Evolutionary conservation across 2,329 filamentous ascomycete species (phyloP).

Genomic region (Coniella vitis): DNA sequence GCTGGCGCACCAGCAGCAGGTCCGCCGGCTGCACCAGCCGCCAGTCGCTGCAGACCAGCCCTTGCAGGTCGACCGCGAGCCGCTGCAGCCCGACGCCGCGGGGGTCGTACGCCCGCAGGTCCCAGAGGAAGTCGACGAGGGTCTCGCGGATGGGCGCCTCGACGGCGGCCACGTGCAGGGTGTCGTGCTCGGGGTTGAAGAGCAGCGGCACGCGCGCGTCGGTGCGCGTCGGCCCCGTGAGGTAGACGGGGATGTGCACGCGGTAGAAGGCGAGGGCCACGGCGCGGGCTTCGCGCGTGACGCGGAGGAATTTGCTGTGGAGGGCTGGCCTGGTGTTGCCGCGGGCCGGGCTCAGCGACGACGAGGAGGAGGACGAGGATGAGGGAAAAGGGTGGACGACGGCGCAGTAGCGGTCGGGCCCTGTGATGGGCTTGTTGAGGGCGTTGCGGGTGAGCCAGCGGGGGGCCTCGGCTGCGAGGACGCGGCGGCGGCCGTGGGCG

Average conservation of each 20-base stretch:
- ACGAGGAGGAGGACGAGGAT: too few species aligned
- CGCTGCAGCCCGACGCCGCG: constrained; percentile 5
- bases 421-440: constrained; percentile 11
- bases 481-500: not conserved
- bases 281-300: constrained; percentile 7
- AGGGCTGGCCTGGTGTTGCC: not conserved
- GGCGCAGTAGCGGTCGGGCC: not conserved
- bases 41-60: constrained; percentile 7
- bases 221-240: not conserved
- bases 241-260: constrained; percentile 2
- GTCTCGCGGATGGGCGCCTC: constrained; percentile 5
- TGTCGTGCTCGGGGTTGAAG: constrained; percentile 12
- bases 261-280: constrained; percentile 4
- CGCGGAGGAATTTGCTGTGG: constrained; percentile 5
- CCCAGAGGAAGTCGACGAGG: constrained; percentile 14
- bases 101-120: constrained; percentile 14
- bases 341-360: too few species aligned
- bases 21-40: constrained; percentile 4
- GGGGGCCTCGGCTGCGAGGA: not conserved
- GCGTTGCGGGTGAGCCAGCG: constrained; percentile 10
- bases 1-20: constrained; percentile 11
- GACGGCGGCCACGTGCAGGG: constrained; percentile 3
- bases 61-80: not conserved
- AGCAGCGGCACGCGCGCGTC: not conserved
- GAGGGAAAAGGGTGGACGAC: too few species aligned